Percentiles rank a stretch among this genome's conserved stretches.
These are phyloP conservation scores for Adiantum capillusveneris DNA, from an alignment of 75 land plant species.

Conservation along the genomic window DNA sequence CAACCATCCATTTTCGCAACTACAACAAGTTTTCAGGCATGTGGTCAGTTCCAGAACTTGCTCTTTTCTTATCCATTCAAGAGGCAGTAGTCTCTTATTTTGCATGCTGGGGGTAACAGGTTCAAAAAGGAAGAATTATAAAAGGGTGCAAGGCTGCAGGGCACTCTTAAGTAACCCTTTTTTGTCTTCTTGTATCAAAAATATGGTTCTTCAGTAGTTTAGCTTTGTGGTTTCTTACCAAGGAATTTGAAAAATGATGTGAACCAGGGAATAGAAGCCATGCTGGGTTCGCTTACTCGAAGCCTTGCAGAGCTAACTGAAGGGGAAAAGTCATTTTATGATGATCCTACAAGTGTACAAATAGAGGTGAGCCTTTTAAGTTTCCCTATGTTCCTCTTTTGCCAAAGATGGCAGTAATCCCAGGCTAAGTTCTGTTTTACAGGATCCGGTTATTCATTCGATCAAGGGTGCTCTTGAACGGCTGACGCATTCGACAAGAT, in stretches of 20 bases:
- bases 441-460: slow-evolving; percentile 78
- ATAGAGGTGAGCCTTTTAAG: background rate
- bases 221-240: too few relatives aligned
- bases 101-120: too few relatives aligned
- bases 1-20: slow-evolving; percentile 36
- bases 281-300: slow-evolving; percentile 1
- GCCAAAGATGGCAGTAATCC: background rate
- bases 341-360: background rate
- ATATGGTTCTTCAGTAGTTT: too few relatives aligned
- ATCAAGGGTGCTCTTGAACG: slow-evolving; percentile 65
- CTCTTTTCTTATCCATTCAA: background rate
- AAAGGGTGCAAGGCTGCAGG: too few relatives aligned
- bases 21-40: slow-evolving; percentile 31
- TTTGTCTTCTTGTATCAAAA: too few relatives aligned
- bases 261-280: slow-evolving; percentile 10
- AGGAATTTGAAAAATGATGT: too few relatives aligned
- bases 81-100: too few relatives aligned
- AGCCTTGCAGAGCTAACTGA: slow-evolving; percentile 11
- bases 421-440: too few relatives aligned
- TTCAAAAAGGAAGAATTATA: too few relatives aligned
- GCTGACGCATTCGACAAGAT: slow-evolving; percentile 66
- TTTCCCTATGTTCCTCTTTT: slow-evolving; percentile 4
- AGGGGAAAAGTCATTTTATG: slow-evolving; percentile 24
- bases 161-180: too few relatives aligned
- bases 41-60: slow-evolving; percentile 15